Evolutionary conservation across 805 yeast genomes (phyloP).

Genomic region (Candida broadrunensis): DNA sequence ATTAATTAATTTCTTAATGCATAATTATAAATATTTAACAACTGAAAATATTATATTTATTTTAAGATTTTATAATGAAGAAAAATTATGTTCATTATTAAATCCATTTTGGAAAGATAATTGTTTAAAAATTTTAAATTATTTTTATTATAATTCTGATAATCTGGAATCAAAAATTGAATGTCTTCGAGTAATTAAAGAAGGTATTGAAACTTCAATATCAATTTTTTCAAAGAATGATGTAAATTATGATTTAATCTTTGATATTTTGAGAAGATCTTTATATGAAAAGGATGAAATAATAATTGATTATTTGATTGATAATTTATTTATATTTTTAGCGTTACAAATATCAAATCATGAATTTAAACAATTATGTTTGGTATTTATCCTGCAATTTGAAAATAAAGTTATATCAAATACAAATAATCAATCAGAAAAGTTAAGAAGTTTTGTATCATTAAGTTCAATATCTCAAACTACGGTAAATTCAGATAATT

Average conservation of each 20-base stretch:
- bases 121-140: constrained; percentile 40
- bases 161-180: constrained; percentile 22
- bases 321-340: constrained; percentile 22
- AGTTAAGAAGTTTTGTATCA: constrained; percentile 23
- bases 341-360: constrained; percentile 12
- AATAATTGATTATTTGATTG: constrained; percentile 27
- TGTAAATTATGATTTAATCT: constrained; percentile 28
- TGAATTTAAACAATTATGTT: constrained; percentile 13
- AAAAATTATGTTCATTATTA: constrained; percentile 53
- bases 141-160: constrained; percentile 32
- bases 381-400: not conserved
- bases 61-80: constrained; percentile 44
- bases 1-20: constrained; percentile 40
- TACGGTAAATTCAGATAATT: not conserved
- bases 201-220: constrained; percentile 33
- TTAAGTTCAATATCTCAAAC: constrained; percentile 13
- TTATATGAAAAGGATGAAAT: constrained; percentile 25
- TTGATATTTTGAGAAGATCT: constrained; percentile 27
- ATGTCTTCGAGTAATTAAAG: constrained; percentile 31
- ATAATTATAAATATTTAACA: constrained; percentile 33
- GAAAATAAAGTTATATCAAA: not conserved
- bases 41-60: constrained; percentile 40
- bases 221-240: constrained; percentile 24
- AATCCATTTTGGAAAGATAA: constrained; percentile 51
- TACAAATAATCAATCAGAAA: constrained; percentile 7